Evolutionary conservation across 225 moss, liverwort and hornwort species (phyloP).

Genomic region (Bryum argenteum): DNA sequence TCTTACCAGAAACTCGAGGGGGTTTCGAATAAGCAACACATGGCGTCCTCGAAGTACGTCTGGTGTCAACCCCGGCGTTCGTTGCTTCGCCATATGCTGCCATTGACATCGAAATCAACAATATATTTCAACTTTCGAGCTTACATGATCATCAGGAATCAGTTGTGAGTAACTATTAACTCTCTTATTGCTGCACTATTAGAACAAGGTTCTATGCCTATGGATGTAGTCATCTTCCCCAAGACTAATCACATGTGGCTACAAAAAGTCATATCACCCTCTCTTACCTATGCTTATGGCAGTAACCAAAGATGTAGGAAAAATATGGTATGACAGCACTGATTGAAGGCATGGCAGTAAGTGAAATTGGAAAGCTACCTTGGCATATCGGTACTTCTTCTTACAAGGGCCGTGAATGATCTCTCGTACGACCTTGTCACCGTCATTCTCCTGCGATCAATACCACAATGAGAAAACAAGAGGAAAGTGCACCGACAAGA

Average conservation of each 20-base stretch:
- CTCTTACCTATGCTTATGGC: no score
- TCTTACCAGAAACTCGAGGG: conserved; percentile 69
- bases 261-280: no score
- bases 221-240: no score
- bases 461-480: conserved; percentile 12
- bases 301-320: no score
- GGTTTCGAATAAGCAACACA: conserved; percentile 82
- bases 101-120: conserved; percentile 31
- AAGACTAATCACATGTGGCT: no score
- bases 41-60: conserved; percentile 70
- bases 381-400: conserved; percentile 77
- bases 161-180: no score
- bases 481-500: neutral
- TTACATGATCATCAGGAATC: no score
- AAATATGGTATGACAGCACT: neutral
- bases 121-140: no score
- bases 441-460: conserved; percentile 80
- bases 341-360: neutral
- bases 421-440: conserved; percentile 68
- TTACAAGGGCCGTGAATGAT: conserved; percentile 66
- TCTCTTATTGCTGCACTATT: no score
- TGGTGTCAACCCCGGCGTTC: conserved; percentile 52
- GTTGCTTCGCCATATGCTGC: conserved; percentile 90
- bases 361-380: conserved; percentile 44
- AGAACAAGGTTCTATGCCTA: no score